These are phyloP conservation scores for Chrysosporium keratinophilum DNA, from an alignment of 2,329 filamentous ascomycete genomes.

Conservation along the genomic window DNA sequence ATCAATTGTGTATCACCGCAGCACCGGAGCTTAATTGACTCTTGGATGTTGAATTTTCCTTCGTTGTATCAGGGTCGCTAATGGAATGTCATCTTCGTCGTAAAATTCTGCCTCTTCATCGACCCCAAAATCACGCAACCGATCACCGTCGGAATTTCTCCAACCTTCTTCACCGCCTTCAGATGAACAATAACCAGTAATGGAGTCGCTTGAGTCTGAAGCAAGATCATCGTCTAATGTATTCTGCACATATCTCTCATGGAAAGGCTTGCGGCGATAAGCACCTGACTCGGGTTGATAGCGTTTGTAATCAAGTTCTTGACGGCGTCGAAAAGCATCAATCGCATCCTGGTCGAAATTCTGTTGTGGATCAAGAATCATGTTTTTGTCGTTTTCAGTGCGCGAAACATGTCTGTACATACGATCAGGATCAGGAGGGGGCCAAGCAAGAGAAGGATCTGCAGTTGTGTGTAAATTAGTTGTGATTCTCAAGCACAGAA, in stretches of 20 bases:
- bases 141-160: slow-evolving; percentile 53
- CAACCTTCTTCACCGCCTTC: slow-evolving; percentile 50
- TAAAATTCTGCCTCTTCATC: slow-evolving; percentile 50
- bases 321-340: slow-evolving; percentile 45
- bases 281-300: slow-evolving; percentile 29
- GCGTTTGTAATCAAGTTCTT: slow-evolving; percentile 42
- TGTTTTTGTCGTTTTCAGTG: slow-evolving; percentile 11
- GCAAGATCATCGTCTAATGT: slow-evolving; percentile 12
- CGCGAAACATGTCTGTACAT: slow-evolving; percentile 31
- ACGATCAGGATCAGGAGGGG: slow-evolving; percentile 42
- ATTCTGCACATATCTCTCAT: slow-evolving; percentile 28
- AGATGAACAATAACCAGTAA: slow-evolving; percentile 18
- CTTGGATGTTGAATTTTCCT: not conserved
- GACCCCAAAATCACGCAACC: slow-evolving; percentile 53
- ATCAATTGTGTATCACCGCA: too few relatives aligned
- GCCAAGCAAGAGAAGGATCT: slow-evolving; percentile 36
- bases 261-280: slow-evolving; percentile 34
- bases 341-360: slow-evolving; percentile 34
- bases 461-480: not conserved
- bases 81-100: slow-evolving; percentile 48
- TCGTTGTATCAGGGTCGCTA: slow-evolving; percentile 42
- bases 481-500: not conserved
- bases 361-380: not conserved
- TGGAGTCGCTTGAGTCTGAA: slow-evolving; percentile 16
- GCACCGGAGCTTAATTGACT: not conserved